Conservation (phyloP, 1,139 yeast genomes). For the Wickerhamomyces sp. region DNA sequence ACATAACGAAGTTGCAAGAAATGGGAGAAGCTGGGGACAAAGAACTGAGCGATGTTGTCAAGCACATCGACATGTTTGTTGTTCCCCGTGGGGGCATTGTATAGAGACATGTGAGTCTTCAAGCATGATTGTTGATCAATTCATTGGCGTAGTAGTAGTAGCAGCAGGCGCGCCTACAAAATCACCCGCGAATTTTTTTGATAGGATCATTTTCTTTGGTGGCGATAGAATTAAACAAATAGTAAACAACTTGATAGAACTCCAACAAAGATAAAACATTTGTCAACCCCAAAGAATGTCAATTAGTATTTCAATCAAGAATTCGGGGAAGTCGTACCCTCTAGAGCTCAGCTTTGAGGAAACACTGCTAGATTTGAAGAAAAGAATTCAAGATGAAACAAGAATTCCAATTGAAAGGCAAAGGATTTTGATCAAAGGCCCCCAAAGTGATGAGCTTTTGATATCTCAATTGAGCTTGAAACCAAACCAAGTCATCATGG, state of each 20-base stretch:
- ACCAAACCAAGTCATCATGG: constrained; percentile 70
- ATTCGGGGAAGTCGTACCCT: constrained; percentile 79
- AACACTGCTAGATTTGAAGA: constrained; percentile 66
- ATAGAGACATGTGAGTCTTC: no score
- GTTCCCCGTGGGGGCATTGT: no score
- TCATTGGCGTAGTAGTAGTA: no score
- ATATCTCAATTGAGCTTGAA: constrained; percentile 51
- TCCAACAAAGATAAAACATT: background rate
- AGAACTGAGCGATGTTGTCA: background rate
- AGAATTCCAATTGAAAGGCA: constrained; percentile 84
- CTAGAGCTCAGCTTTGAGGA: constrained; percentile 53
- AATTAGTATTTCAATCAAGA: constrained; percentile 46
- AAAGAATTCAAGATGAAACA: constrained; percentile 66
- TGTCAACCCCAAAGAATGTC: background rate
- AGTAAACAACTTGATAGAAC: background rate
- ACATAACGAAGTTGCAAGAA: constrained; percentile 3
- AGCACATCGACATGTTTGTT: background rate
- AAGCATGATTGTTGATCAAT: no score
- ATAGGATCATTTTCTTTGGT: no score
- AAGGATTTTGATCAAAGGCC: constrained; percentile 85
- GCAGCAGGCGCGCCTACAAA: no score
- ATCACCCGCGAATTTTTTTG: no score
- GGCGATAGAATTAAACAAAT: background rate
- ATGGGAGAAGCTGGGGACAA: constrained; percentile 4
- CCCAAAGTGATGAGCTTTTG: constrained; percentile 57